These are phyloP conservation scores for Trichoderma atroviride DNA, from an alignment of 2,329 filamentous ascomycete species.

Conservation along the genomic window DNA sequence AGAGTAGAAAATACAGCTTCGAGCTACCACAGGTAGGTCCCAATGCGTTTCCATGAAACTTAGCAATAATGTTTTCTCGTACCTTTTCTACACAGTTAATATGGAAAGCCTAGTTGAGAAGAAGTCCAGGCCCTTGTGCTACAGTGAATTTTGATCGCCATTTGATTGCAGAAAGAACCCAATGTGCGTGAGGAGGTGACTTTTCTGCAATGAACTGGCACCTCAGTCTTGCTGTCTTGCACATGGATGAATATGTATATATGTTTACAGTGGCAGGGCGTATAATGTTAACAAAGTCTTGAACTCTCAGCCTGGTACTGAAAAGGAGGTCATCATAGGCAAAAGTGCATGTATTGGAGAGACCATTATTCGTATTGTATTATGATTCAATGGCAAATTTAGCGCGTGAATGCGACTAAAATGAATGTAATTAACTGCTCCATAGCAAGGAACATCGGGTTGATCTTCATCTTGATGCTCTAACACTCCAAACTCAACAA, in stretches of 20 bases:
- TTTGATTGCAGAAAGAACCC: neutral
- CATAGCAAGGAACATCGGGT: neutral
- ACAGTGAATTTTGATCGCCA: neutral
- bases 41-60: neutral
- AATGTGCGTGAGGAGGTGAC: neutral
- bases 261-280: neutral
- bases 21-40: neutral
- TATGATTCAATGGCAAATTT: fast-evolving
- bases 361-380: fast-evolving
- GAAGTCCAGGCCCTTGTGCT: neutral
- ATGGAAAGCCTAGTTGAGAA: neutral
- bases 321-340: neutral
- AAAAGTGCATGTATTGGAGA: neutral
- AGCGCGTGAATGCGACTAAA: no score
- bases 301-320: neutral
- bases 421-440: no score
- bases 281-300: neutral
- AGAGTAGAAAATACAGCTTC: neutral
- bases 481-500: neutral
- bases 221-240: neutral
- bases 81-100: neutral
- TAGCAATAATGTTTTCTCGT: fast-evolving
- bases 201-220: no score
- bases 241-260: fast-evolving
- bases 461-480: neutral